A percentile compares a stretch with the other conserved stretches of the same genome.
These are phyloP conservation scores for Candida dendrica DNA, from an alignment of 805 yeast genomes.

Conservation along the genomic window DNA sequence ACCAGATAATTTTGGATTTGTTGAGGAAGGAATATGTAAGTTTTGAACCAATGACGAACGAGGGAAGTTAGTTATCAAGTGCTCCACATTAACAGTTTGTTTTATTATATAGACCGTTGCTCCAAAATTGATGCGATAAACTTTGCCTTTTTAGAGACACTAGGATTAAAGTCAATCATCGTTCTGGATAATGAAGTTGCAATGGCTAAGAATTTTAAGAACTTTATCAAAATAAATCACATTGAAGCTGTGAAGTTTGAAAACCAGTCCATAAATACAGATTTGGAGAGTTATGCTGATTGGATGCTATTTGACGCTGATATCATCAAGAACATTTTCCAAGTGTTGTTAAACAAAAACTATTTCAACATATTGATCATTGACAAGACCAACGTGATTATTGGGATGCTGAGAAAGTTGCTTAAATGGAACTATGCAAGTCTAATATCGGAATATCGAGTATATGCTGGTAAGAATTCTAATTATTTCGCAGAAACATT, in stretches of 20 bases:
- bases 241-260: conserved; percentile 39
- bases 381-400: conserved; percentile 72
- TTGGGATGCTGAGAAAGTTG: conserved; percentile 74
- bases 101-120: conserved; percentile 46
- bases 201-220: conserved; percentile 52
- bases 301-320: conserved; percentile 74
- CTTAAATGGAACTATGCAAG: conserved; percentile 88
- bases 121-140: conserved; percentile 70
- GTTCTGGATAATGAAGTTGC: conserved; percentile 84
- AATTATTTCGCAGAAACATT: conserved; percentile 79
- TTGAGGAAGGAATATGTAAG: conserved; percentile 71
- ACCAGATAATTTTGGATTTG: conserved; percentile 88
- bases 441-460: conserved; percentile 76
- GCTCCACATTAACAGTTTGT: no score
- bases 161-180: conserved; percentile 60
- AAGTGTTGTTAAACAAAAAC: conserved; percentile 50
- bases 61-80: no score
- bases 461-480: conserved; percentile 63
- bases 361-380: conserved; percentile 67
- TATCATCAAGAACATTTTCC: conserved; percentile 59
- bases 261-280: conserved; percentile 20
- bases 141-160: conserved; percentile 69
- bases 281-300: conserved; percentile 18
- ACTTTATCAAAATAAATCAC: conserved; percentile 51
- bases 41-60: no score